phyloP scores from a whole-genome alignment of 176 grass and related monocot species.

The Areca catechu region DNA sequence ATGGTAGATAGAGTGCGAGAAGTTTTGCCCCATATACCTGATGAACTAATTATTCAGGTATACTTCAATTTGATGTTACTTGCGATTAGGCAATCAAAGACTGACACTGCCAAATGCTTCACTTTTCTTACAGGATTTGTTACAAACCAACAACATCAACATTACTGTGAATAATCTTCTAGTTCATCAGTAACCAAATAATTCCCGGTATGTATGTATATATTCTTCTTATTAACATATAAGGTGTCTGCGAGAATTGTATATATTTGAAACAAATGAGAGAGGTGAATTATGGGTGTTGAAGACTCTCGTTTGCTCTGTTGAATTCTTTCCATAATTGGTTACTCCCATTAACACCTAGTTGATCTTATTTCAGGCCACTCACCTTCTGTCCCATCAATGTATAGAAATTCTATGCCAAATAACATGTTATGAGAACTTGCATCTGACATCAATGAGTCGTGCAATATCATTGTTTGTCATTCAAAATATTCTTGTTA shows the following conservation, averaged over 20 bases:
- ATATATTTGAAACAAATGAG: conserved; percentile 32
- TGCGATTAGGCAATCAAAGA: conserved; percentile 4
- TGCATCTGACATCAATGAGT: no score
- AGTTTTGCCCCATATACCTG: conserved; percentile 83
- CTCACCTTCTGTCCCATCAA: no score
- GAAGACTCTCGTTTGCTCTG: conserved; percentile 14
- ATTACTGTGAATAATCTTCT: conserved; percentile 99
- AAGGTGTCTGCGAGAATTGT: conserved; percentile 35
- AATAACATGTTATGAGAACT: no score
- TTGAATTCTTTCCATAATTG: no score
- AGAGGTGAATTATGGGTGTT: conserved; percentile 28
- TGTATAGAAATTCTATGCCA: no score
- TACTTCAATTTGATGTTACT: background rate
- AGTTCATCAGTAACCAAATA: conserved; percentile 45
- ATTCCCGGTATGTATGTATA: conserved; percentile 29
- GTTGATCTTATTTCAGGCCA: no score
- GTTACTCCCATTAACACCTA: no score
- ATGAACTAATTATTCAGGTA: conserved; percentile 98
- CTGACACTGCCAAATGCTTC: conserved; percentile 6
- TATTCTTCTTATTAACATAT: conserved; percentile 25
- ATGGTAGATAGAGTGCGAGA: conserved; percentile 92
- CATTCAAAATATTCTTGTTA: no score
- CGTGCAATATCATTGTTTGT: no score
- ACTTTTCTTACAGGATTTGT: conserved; percentile 63
- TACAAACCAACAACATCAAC: conserved; percentile 93